Base-by-base conservation (phyloP, 2,329 filamentous ascomycete genomes). In the Leptographium wingfieldii region DNA sequence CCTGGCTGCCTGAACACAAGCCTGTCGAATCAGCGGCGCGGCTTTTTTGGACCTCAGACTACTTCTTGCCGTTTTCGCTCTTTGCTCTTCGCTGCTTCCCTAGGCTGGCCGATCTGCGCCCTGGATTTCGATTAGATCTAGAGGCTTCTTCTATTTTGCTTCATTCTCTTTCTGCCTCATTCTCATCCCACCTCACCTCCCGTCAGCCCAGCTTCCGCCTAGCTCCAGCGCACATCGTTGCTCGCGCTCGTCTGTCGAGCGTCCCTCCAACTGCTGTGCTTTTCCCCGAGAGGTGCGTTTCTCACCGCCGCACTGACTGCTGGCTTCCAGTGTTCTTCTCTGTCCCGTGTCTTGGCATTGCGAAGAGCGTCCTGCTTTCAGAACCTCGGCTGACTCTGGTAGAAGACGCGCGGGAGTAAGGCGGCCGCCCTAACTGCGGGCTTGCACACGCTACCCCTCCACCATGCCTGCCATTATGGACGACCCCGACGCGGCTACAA, bases 391-490 rank as follows among this genome's bases (percentile, higher is more conserved):
- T 48, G 46, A 48, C 46, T 31, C n/a, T 22, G 43, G 7, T 16
- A 19, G 14, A 16, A 48, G 46, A 53, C 35, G 29, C 3, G 38
- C 38, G 38, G 38, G 38, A 40, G 38, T 40, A 46, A 46, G 43
- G 43, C 5, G 43, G 43, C 19, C 16, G 43, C 19, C 16, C 43
- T n/a, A 19, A 46, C 43, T 19, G 43, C 43, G 43, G 43, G 43
- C 43, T 46, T n/a, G 43, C 43, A 46, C 43, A n/a, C 16, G 19
- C 43, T n/a, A 19, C 43, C 43, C 43, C 43, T 46, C 38, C 59
- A 52, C 60, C 40, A 90, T 91, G 87, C 86, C 87, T 67, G 87
- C 88, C 64, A 86, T 90, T 73, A 80, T 90, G 68, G 87, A 92
- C 69, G 88, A 91, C 70, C 88, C 88, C 62, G 80, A 81, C 52